phyloP scores from a whole-genome alignment of 2,329 filamentous ascomycete species.

The Parastagonospora avenae region DNA sequence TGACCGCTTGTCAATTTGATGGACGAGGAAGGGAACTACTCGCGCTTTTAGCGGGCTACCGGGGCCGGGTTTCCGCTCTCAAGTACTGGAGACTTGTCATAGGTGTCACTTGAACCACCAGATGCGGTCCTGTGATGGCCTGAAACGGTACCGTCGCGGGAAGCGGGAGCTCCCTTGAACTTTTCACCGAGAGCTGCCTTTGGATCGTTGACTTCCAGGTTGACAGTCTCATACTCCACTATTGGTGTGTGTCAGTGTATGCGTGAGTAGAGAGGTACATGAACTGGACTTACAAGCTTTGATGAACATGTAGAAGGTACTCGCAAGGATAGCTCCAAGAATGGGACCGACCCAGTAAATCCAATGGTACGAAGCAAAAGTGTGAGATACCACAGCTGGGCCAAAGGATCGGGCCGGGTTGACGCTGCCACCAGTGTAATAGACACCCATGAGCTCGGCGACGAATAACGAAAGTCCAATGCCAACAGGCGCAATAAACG shows the following conservation, averaged over 20 bases:
- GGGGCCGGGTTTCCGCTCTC: background rate
- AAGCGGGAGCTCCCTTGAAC: background rate
- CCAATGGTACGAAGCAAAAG: constrained; percentile 51
- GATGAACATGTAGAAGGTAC: constrained; percentile 55
- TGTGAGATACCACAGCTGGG: constrained; percentile 46
- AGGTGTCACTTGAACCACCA: background rate
- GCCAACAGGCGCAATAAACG: constrained; percentile 62
- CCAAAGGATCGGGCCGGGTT: constrained; percentile 55
- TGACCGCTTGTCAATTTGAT: background rate
- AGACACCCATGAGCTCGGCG: constrained; percentile 55
- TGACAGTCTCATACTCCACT: constrained; percentile 38
- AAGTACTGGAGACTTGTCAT: background rate
- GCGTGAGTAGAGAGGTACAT: background rate
- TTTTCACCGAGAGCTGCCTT: constrained; percentile 10
- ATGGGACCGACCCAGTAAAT: constrained; percentile 48
- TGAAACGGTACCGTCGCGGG: background rate
- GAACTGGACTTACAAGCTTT: constrained; percentile 27
- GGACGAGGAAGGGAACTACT: no score
- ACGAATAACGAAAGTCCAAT: constrained; percentile 74
- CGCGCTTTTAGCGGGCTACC: background rate
- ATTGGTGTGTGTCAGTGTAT: background rate
- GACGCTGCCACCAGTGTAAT: constrained; percentile 51
- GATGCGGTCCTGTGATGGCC: constrained; percentile 6
- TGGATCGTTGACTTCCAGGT: constrained; percentile 30
- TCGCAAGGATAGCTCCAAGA: constrained; percentile 47